A percentile compares a stretch with the other conserved stretches of the same genome.
Conservation (phyloP, 139 green algal species). For the Helicosporidium sp. region DNA sequence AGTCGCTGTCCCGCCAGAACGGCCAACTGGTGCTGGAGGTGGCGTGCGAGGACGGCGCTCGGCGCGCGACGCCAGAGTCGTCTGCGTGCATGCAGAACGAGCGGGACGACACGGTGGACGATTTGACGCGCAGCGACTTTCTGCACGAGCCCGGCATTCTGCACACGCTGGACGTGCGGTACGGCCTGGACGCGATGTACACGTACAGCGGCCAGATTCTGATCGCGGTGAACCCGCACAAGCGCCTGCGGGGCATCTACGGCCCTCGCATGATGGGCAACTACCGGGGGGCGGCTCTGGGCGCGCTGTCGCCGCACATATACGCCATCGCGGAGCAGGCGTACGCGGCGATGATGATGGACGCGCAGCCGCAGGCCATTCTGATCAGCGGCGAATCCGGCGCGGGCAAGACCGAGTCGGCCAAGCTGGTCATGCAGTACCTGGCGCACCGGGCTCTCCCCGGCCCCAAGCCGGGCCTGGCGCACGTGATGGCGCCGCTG, state of each 20-base stretch:
- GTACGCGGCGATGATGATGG: conserved; percentile 37
- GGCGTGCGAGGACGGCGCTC: conserved; percentile 3
- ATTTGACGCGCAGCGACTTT: conserved; percentile 33
- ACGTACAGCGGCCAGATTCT: conserved; percentile 71
- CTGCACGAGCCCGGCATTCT: conserved; percentile 46
- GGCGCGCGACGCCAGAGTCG: no score
- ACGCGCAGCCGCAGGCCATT: conserved; percentile 38
- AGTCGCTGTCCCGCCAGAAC: no score
- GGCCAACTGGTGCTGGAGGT: conserved; percentile 13
- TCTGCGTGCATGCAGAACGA: conserved; percentile 29
- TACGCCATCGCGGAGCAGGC: conserved; percentile 64
- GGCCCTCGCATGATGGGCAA: conserved; percentile 59
- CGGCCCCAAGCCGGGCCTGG: no score
- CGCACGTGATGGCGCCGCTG: no score
- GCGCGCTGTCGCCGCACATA: conserved; percentile 57
- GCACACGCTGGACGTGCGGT: conserved; percentile 51
- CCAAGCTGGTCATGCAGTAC: conserved; percentile 47
- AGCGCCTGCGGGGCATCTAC: conserved; percentile 51
- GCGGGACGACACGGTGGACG: conserved; percentile 36
- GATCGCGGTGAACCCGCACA: conserved; percentile 69
- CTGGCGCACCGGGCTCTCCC: conserved; percentile 25
- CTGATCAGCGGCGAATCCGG: conserved; percentile 59
- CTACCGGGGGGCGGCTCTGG: conserved; percentile 44
- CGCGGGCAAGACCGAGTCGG: conserved; percentile 90
- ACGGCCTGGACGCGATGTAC: conserved; percentile 62